Base-by-base conservation (phyloP, 768 basidiomycete genomes). In the Collybia sp. region DNA sequence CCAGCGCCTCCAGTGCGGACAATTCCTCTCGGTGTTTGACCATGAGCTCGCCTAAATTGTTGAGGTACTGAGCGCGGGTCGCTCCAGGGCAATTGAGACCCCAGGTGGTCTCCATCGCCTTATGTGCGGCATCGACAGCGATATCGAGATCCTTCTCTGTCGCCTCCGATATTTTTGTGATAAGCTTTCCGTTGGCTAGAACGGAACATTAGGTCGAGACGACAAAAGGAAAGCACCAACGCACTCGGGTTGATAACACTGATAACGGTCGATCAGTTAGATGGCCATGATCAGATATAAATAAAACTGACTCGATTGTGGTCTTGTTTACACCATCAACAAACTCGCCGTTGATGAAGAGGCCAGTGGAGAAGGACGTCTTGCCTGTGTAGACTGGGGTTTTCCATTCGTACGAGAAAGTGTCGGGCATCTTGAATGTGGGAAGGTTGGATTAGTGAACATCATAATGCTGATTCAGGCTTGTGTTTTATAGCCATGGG, bases 321-420 rank as follows among this genome's bases (percentile, higher is more conserved):
- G 68, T 75, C 1, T 68, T 63, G 4, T 74, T 63, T 6, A 66
- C 62, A 12, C 82, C 82, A 34, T 80, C 79, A 36, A 75, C 66
- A 53, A 78, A 91, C 64, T 88, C 58, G 54, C 82, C 81, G 61
- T 79, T 69, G 66, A 93, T 87, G 71, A 79, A 91, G 51, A 89
- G 61, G 31, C 89, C 87, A 3, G 86, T 85, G 47, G 63, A 60
- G 61, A 87, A 79, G 16, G 65, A 67, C 31, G 73, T 70, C 53
- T 76, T 76, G 36, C 82, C 83, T 62, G 76, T 83, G 77, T 63
- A 85, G 44, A 64, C 50, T 38, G 61, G 66, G 2, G 71, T 75
- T 45, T 82, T 56, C 58, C 80, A 85, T 18, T 76, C 66, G 70
- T 83, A 62, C 2, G 62, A 54, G 59, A 73, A 73, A 3, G 58